Base-by-base conservation (phyloP, 2,329 filamentous ascomycete genomes). In the Colletotrichum nymphaeae region DNA sequence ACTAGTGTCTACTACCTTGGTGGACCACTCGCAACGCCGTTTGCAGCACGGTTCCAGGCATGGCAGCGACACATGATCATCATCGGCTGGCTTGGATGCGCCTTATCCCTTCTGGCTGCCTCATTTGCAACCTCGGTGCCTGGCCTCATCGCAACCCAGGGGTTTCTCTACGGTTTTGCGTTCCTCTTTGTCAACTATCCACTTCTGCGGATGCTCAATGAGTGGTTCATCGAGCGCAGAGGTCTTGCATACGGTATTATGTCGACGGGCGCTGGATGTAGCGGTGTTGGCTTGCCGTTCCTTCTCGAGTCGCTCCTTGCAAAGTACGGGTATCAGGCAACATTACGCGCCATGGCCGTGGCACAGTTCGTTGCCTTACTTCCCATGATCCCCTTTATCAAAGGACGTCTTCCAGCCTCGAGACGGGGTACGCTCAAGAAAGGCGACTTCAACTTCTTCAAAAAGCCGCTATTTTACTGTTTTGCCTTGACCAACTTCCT, bases 171-270 rank as follows among this genome's bases (percentile, higher is more conserved):
- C 78, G 75, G 80, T 63, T 46, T 81, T 19, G 76, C 77, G 62
- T 79, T 84, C 77, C 69, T 86, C 81, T 67, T 87, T 81, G 58
- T 84, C 60, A 77, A 84, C 76, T 80, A 77, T 26, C 77, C 80
- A 8, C 74, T 87, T 82, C 64, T 89, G 81, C 67, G 75, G 19
- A 76, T 77, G 76, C 62, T 80, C 1, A 80, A 88, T 53, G 85
- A 87, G 76, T 88, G 86, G 86, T 88, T 88, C 63, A 79, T 85
- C 3, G 76, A 77, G 19, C 80, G 83, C 28, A 86, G 86, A 35
- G 86, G 86, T 0, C 75, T 88, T 26, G 86, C 86, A 0, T 86
- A 84, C 53, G 88, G 88, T 0, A 82, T 88, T 24, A 84, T 89
- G 78, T 88, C 83, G 81, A 82, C 85, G 12, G 78, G 84, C 3